Evolutionary conservation across 192 early-diverging fungal genomes (phyloP), one percentile per base, ranked within the genome.

Genomic region (Funneliformis geosporum): DNA sequence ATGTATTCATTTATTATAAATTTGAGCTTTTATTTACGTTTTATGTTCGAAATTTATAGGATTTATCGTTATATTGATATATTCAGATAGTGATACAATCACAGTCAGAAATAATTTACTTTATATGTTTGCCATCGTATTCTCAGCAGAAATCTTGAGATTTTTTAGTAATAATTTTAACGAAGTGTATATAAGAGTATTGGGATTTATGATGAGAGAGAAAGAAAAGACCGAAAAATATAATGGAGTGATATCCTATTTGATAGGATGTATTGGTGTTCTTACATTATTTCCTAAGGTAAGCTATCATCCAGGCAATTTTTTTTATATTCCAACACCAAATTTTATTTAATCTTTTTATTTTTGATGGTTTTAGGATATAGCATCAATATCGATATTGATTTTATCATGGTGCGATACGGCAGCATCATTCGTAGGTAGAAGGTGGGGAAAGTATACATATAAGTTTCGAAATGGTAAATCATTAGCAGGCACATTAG

Each of bases 341-440:
- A 25, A 44, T 21, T 18, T 25, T 2, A 44, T 27, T 8, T 28
- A 27, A 23, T 47, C 23, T 55, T 65, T n/a, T 7, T 43, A 84
- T 83, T 82, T 21, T 84, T 81, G 4, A 40, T 60, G 7, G 23
- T 64, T 43, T 46, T 71, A 81, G 60, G 86, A 87, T 44, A 83
- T 87, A 68, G 84, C 81, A 14, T 67, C 84, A 9, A 40, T 87
- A 23, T 85, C 86, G 38, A 87, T 87, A 59, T 62, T 87, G 21
- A 86, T 84, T 59, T 61, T 87, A 28, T 84, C 84, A 12, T 87
- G 86, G 86, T 70, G 81, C n/a, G 86, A 87, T 62, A 85, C 86
- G 5, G 85, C 86, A 1, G 86, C 86, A 25, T 84, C 83, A 27
- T 78, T 84, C 40, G 76, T 75, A 50, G 86, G 86, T 42, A 81